Conservation (phyloP, 768 basidiomycete species). For the Pilatotrama ljubarskyi region DNA sequence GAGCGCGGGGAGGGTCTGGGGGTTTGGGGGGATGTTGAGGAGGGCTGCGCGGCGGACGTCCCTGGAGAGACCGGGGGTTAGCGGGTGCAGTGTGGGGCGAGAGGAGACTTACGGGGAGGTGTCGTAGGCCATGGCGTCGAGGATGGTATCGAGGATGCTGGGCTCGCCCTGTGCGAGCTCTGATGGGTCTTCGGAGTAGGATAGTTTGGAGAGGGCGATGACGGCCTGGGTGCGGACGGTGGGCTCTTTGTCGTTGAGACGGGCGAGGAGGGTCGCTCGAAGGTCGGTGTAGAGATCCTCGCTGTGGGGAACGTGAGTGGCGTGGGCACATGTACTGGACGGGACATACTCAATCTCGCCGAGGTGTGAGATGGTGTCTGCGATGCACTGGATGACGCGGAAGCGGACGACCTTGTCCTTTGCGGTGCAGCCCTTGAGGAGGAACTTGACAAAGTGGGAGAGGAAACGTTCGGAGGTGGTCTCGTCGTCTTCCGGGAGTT, state of each 20-base stretch:
- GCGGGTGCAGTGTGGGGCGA: not conserved
- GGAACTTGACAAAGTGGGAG: conserved; percentile 48
- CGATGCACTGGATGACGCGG: conserved; percentile 73
- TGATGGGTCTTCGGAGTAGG: conserved; percentile 62
- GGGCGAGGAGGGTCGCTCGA: conserved; percentile 62
- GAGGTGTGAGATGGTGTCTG: conserved; percentile 76
- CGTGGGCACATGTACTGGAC: not conserved
- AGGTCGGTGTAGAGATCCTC: conserved; percentile 72
- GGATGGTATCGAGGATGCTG: conserved; percentile 58
- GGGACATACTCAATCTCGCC: conserved; percentile 81
- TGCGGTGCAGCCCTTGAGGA: conserved; percentile 75
- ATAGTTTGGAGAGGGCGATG: conserved; percentile 76
- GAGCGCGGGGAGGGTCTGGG: conserved; percentile 59
- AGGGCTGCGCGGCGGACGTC: conserved; percentile 86
- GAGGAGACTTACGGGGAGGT: conserved; percentile 64
- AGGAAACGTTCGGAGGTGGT: conserved; percentile 51
- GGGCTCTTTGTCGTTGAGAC: conserved; percentile 78
- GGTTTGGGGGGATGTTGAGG: conserved; percentile 63
- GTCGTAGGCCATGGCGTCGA: conserved; percentile 70
- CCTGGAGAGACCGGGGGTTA: conserved; percentile 38
- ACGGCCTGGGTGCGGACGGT: conserved; percentile 78
- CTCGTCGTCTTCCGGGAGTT: conserved; percentile 49
- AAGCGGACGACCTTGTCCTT: conserved; percentile 89
- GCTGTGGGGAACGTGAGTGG: conserved; percentile 40
- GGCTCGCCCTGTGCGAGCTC: conserved; percentile 54